phyloP scores from a whole-genome alignment of 495 filamentous ascomycete genomes.

The Monascus purpureus region DNA sequence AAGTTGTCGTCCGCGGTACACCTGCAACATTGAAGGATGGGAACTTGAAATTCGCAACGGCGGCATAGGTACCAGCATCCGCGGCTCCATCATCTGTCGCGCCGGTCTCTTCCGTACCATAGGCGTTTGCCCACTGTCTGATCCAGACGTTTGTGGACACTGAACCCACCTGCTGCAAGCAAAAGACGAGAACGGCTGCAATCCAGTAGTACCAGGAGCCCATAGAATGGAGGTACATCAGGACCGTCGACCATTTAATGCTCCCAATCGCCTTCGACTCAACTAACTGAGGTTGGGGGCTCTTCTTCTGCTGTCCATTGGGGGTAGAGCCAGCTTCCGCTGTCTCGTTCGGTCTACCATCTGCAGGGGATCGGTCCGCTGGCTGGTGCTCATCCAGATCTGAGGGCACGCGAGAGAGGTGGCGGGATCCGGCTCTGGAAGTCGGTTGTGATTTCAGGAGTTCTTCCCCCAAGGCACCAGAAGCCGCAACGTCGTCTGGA shows the following conservation, averaged over 20 bases:
- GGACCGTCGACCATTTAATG: conserved; percentile 73
- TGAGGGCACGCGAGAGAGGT: conserved; percentile 63
- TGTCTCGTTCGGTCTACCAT: conserved; percentile 22
- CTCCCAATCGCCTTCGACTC: conserved; percentile 73
- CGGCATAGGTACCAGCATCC: conserved; percentile 25
- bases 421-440: conserved; percentile 49
- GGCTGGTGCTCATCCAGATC: conserved; percentile 21
- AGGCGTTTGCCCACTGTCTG: conserved; percentile 68
- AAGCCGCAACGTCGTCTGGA: conserved; percentile 60
- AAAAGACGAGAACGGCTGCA: conserved; percentile 57
- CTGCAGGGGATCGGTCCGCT: conserved; percentile 8
- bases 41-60: conserved; percentile 23
- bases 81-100: conserved; percentile 10
- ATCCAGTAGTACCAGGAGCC: conserved; percentile 92
- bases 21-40: conserved; percentile 28
- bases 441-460: conserved; percentile 54
- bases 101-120: conserved; percentile 20
- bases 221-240: conserved; percentile 78
- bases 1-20: conserved; percentile 21
- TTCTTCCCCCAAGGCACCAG: conserved; percentile 79
- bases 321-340: conserved; percentile 9
- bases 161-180: conserved; percentile 63
- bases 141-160: conserved; percentile 92
- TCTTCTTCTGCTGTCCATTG: conserved; percentile 30
- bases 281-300: conserved; percentile 36